Evolutionary conservation across 2,329 filamentous ascomycete species (phyloP).

Genomic region (Sarocladium strictum): DNA sequence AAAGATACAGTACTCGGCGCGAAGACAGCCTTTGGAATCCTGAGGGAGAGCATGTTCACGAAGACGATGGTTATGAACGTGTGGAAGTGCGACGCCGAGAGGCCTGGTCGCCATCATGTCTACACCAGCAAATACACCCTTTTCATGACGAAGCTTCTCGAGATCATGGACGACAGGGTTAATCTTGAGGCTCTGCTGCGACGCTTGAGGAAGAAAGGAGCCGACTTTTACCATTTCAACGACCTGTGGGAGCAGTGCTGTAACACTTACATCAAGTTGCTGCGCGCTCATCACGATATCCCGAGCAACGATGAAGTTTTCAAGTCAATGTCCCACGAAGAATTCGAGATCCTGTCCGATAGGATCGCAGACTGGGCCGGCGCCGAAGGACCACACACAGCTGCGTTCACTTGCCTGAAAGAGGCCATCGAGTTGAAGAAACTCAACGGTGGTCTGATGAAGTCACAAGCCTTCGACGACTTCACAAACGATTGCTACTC

Average conservation of each 20-base stretch:
- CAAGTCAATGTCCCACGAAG: conserved; percentile 46
- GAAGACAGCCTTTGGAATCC: conserved; percentile 72
- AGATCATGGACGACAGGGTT: conserved; percentile 66
- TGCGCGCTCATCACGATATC: conserved; percentile 44
- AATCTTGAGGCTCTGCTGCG: conserved; percentile 75
- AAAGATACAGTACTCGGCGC: conserved; percentile 34
- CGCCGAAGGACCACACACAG: conserved; percentile 28
- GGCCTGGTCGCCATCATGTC: conserved; percentile 80
- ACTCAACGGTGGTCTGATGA: conserved; percentile 84
- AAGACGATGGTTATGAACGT: conserved; percentile 94
- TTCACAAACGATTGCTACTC: conserved; percentile 90
- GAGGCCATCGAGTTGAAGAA: conserved; percentile 56
- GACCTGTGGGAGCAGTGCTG: conserved; percentile 55
- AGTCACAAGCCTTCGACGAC: conserved; percentile 80
- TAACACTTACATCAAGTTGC: conserved; percentile 44
- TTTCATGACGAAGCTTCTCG: conserved; percentile 71
- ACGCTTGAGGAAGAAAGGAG: conserved; percentile 73
- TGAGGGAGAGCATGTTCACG: conserved; percentile 70
- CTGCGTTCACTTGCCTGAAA: conserved; percentile 48
- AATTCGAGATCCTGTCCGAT: conserved; percentile 52
- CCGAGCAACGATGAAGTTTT: conserved; percentile 47
- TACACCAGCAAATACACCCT: conserved; percentile 83
- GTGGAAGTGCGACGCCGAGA: conserved; percentile 87
- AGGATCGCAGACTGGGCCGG: conserved; percentile 51
- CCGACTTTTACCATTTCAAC: conserved; percentile 62